Evolutionary conservation across 176 grass and related monocot genomes (phyloP).

Genomic region (Saccharum officinarum): DNA sequence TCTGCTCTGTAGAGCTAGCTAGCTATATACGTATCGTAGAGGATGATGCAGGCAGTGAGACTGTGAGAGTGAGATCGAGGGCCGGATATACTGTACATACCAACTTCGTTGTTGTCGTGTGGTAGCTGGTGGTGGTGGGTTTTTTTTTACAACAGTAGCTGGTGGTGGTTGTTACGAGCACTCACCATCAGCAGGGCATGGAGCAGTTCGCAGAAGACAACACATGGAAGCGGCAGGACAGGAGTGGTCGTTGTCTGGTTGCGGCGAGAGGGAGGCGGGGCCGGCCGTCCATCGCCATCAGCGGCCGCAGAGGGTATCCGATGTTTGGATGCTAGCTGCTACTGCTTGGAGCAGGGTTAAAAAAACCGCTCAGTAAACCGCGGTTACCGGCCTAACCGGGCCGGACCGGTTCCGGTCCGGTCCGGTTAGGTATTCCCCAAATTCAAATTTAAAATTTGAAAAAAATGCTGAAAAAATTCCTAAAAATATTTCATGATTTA

Average conservation of each 20-base stretch:
- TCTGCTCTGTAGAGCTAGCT: neutral
- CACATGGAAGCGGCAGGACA: constrained; percentile 27
- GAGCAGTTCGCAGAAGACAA: neutral
- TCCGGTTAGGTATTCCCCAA: too few species aligned
- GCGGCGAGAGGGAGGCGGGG: neutral
- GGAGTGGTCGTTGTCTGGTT: constrained; percentile 22
- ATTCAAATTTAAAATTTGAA: too few species aligned
- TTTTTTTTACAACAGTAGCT: too few species aligned
- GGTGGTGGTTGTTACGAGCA: neutral
- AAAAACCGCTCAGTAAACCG: too few species aligned
- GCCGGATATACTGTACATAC: neutral
- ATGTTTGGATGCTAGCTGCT: constrained; percentile 39
- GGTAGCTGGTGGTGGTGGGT: too few species aligned
- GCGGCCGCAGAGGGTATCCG: constrained; percentile 13
- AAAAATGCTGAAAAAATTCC: too few species aligned
- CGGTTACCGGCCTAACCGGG: too few species aligned
- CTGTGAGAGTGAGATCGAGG: neutral
- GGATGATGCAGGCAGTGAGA: neutral
- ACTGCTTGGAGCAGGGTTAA: constrained; percentile 2
- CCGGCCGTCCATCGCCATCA: neutral
- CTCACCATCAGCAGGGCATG: neutral
- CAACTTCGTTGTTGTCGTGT: too few species aligned
- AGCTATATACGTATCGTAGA: neutral
- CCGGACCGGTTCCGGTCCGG: too few species aligned
- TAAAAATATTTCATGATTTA: too few species aligned